These are phyloP conservation scores for Auxenochlorella pyrenoidosa DNA, from an alignment of 139 green algal genomes.

Conservation along the genomic window DNA sequence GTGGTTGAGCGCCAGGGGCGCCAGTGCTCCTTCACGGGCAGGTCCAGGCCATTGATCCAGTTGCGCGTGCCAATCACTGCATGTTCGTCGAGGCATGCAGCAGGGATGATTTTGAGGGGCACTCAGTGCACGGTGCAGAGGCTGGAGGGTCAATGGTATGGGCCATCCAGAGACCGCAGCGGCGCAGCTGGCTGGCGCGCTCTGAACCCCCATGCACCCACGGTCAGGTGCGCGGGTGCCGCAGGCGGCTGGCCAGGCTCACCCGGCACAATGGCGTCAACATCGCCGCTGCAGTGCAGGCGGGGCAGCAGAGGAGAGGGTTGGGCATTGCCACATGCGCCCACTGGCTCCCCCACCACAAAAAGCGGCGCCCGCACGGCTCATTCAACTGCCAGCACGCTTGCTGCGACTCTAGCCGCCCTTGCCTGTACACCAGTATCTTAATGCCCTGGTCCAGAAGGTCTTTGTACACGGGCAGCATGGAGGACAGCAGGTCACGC, in stretches of 20 bases:
- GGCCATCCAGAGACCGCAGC: too few relatives aligned
- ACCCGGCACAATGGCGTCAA: conserved; percentile 81
- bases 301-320: conserved; percentile 4
- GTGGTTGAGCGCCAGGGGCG: conserved; percentile 48
- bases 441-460: conserved; percentile 57
- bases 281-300: conserved; percentile 74
- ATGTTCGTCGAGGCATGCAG: neutral
- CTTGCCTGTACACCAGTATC: conserved; percentile 69
- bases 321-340: neutral
- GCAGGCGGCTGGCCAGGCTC: neutral
- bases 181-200: too few relatives aligned
- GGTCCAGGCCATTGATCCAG: conserved; percentile 62
- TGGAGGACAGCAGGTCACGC: conserved; percentile 69
- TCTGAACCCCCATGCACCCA: too few relatives aligned
- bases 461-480: conserved; percentile 72
- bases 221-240: too few relatives aligned
- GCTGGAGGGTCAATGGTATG: neutral
- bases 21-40: conserved; percentile 49
- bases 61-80: conserved; percentile 60
- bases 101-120: too few relatives aligned
- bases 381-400: too few relatives aligned
- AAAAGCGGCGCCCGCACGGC: too few relatives aligned
- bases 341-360: too few relatives aligned
- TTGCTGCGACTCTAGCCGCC: too few relatives aligned
- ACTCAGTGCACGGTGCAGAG: neutral